Conservation (phyloP, 2,329 filamentous ascomycete genomes). For the Parastagonospora avenae region DNA sequence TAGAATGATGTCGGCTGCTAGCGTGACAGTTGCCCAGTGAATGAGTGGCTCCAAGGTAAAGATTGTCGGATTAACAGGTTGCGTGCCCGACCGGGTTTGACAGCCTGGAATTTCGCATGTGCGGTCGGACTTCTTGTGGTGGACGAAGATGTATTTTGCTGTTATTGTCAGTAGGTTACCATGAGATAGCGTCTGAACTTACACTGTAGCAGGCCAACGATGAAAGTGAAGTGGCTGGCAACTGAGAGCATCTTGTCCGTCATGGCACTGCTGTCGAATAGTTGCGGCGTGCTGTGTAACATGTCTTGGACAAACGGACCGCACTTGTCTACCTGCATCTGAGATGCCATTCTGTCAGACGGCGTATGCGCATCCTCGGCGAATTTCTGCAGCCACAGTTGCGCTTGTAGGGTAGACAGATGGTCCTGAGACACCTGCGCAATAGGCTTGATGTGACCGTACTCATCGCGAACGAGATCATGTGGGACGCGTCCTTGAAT, state of each 20-base stretch:
- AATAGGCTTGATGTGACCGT: constrained; percentile 2
- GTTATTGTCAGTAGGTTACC: background rate
- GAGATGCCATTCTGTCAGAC: too few species aligned
- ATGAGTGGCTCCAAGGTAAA: constrained; percentile 15
- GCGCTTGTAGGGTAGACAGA: constrained; percentile 9
- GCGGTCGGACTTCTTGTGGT: background rate
- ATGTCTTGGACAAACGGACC: background rate
- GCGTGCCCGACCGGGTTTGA: background rate
- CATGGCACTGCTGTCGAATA: background rate
- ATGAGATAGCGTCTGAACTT: background rate
- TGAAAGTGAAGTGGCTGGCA: constrained; percentile 3
- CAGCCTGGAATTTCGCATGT: constrained; percentile 6
- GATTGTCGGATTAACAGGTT: background rate
- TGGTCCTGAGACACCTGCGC: constrained; percentile 1
- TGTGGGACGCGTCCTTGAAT: background rate
- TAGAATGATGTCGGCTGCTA: background rate
- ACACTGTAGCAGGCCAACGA: constrained; percentile 6
- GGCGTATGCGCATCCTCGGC: background rate
- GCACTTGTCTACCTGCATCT: background rate
- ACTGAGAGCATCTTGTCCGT: background rate
- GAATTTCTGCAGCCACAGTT: constrained; percentile 10
- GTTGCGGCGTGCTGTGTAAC: background rate
- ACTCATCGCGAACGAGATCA: constrained; percentile 6
- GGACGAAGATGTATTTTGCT: constrained; percentile 10
- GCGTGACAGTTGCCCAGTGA: constrained; percentile 13